Percentiles rank a stretch among this genome's conserved stretches.
Evolutionary conservation across 2,329 filamentous ascomycete species (phyloP).

Genomic region (Esteya vermicola): DNA sequence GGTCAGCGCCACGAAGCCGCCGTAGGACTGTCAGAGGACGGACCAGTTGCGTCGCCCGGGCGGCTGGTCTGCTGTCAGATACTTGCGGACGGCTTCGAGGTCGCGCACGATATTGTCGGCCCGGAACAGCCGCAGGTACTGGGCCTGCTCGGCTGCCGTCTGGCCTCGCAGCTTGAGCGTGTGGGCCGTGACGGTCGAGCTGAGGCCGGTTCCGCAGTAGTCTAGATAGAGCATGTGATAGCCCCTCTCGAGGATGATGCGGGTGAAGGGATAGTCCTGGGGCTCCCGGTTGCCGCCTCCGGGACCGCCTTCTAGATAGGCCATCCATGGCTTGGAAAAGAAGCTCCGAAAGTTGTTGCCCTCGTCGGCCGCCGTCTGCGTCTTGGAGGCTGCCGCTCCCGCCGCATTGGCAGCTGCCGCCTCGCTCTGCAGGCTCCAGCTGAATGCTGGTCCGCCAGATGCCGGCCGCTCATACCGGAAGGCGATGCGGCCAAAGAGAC

Average conservation of each 20-base stretch:
- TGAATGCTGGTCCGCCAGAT: constrained; percentile 28
- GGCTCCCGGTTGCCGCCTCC: constrained; percentile 65
- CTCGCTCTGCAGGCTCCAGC: no score
- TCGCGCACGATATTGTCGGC: constrained; percentile 85
- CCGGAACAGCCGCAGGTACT: constrained; percentile 72
- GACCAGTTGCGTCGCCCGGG: constrained; percentile 55
- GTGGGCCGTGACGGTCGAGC: constrained; percentile 61
- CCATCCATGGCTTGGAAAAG: constrained; percentile 38
- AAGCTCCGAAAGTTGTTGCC: constrained; percentile 4
- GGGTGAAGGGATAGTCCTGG: constrained; percentile 58
- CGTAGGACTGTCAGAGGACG: constrained; percentile 82
- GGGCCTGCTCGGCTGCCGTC: constrained; percentile 55
- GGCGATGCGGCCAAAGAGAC: constrained; percentile 65
- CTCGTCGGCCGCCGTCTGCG: no score
- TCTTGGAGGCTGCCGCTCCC: no score
- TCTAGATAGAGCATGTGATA: constrained; percentile 84
- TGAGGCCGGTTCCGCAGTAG: constrained; percentile 78
- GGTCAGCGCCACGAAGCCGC: constrained; percentile 71
- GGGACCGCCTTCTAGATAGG: constrained; percentile 78
- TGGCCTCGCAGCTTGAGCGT: constrained; percentile 52
- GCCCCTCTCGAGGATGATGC: constrained; percentile 57
- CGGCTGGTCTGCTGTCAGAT: constrained; percentile 55
- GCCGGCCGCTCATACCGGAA: constrained; percentile 50
- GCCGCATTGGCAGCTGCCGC: no score
- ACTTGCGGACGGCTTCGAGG: constrained; percentile 70